Evolutionary conservation across 371 early-diverging fungal genomes (phyloP).

Genomic region (Capniomyces stellatus): DNA sequence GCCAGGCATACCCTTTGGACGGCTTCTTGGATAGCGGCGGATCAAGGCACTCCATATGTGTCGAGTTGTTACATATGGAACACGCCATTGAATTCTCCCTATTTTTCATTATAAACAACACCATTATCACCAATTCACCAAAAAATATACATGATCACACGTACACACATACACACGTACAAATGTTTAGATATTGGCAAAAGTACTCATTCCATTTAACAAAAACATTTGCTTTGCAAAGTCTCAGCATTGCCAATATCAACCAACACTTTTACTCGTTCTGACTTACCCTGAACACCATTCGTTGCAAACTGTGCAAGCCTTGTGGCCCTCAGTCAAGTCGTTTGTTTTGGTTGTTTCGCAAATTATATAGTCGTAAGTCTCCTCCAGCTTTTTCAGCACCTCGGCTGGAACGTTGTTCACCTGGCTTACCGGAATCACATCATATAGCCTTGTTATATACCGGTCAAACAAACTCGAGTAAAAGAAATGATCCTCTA

Average conservation of each 20-base stretch:
- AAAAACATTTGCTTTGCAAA: background rate
- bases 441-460: constrained; percentile 71
- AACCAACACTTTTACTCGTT: too few relatives aligned
- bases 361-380: constrained; percentile 62
- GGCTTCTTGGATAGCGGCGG: constrained; percentile 55
- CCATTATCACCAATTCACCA: too few relatives aligned
- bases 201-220: too few relatives aligned
- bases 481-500: constrained; percentile 62
- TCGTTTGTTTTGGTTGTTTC: constrained; percentile 63
- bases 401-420: constrained; percentile 61
- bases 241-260: too few relatives aligned
- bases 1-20: constrained; percentile 64
- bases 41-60: constrained; percentile 55
- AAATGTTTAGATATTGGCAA: too few relatives aligned
- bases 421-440: constrained; percentile 53
- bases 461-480: constrained; percentile 72
- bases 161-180: too few relatives aligned
- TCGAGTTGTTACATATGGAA: constrained; percentile 46
- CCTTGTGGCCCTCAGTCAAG: constrained; percentile 44
- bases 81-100: constrained; percentile 40
- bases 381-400: constrained; percentile 36
- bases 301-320: constrained; percentile 53
- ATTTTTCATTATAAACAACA: constrained; percentile 1
- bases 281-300: constrained; percentile 43
- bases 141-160: too few relatives aligned